Conservation (phyloP, 257 asterid genomes). For the Capsicum pubescens region DNA sequence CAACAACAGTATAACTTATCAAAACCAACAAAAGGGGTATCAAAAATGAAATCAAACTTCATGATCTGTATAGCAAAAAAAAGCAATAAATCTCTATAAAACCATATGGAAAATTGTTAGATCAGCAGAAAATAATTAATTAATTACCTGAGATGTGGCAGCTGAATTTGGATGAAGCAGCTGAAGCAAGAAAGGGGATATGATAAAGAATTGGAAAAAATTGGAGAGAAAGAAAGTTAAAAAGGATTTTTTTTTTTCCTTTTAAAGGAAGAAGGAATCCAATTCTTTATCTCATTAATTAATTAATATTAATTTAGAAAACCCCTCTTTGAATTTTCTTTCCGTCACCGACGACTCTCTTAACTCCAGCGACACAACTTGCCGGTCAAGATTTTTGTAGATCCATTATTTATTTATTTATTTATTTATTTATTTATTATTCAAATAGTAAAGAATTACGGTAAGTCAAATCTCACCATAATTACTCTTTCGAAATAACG, state of each 20-base stretch:
- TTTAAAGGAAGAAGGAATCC: neutral
- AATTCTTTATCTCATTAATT: neutral
- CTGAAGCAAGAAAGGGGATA: neutral
- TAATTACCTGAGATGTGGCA: slow-evolving; percentile 9
- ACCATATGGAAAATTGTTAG: neutral
- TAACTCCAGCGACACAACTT: neutral
- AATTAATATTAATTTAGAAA: neutral
- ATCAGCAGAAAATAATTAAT: slow-evolving; percentile 2
- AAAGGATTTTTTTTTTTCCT: neutral
- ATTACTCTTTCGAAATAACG: too few relatives aligned
- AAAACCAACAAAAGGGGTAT: neutral
- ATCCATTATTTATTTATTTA: too few relatives aligned
- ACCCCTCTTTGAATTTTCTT: neutral
- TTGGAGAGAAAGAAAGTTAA: neutral
- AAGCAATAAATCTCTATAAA: neutral
- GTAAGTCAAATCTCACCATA: too few relatives aligned
- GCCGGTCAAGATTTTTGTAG: neutral
- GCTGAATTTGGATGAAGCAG: neutral
- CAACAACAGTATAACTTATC: neutral
- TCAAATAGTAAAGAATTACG: too few relatives aligned
- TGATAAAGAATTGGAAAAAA: neutral
- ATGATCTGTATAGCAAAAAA: neutral
- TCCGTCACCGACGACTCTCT: slow-evolving; percentile 20
- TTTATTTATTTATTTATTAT: too few relatives aligned
- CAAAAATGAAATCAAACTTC: neutral